Evolutionary conservation across 2,329 filamentous ascomycete species (phyloP), one percentile per base, ranked within the genome.

Genomic region (Fusarium azukiicola): DNA sequence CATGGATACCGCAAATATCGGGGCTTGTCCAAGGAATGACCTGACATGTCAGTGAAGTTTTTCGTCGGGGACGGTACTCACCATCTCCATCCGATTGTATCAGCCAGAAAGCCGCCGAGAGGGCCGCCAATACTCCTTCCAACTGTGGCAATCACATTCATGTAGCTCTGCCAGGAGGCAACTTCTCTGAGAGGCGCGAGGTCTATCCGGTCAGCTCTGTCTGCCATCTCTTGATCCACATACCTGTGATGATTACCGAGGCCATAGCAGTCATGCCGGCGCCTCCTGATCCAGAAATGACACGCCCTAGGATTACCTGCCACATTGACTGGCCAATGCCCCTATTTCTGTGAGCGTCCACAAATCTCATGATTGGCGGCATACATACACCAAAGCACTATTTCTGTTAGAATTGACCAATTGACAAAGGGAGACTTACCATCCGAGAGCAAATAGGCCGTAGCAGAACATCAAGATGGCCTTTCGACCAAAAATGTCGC

Each of bases 81-180:
- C 80, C 92, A 94, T 46, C 94, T 88, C 94, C 94, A 95, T 12
- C 94, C 93, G 32, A 95, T 88, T 1, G 86, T 88, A 75, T 95
- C 93, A 14, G 92, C 93, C 8, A 95, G 88, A 46, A 91, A 89
- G 0, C 94, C 93, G 4, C 94, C 94, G 13, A 91, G 80, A 2
- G 91, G 91, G 0, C 91, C 91, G 3, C 91, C 91, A 1, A 92
- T 80, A 58, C 90, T 91, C 47, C 91, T 87, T 4, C 91, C 91
- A 4, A 88, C 87, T 0, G 91, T 92, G 16, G 90, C 88, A 16
- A 90, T 88, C 1, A 93, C 86, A 56, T 93, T 92, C 72, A 92
- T 86, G 74, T 91, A 92, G 16, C 90, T 89, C 67, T 91, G 88
- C 91, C 91, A 93, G 2, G 89, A 85, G 1, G 91, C 91, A 0